Percentiles rank a stretch among this genome's conserved stretches.
Conservation (phyloP, 805 yeast genomes). For the Candida maesae region DNA sequence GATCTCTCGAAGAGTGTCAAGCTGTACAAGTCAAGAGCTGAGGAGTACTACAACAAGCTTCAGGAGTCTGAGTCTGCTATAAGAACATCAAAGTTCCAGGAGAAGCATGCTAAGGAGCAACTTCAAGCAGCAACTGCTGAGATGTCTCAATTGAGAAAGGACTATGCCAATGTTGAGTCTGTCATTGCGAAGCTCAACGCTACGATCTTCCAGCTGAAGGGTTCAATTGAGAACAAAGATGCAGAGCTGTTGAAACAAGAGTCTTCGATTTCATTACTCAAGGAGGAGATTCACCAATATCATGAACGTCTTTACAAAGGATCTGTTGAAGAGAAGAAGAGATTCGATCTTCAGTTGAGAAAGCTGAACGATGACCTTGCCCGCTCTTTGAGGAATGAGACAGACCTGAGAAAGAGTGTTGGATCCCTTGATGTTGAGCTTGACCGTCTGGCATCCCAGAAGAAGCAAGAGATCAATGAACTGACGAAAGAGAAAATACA, state of each 20-base stretch:
- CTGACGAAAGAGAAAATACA: conserved; percentile 40
- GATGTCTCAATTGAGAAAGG: conserved; percentile 46
- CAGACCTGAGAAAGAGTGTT: conserved; percentile 58
- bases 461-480: conserved; percentile 34
- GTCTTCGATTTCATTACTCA: conserved; percentile 45
- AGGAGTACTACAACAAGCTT: conserved; percentile 65
- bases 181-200: conserved; percentile 49
- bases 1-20: conserved; percentile 54
- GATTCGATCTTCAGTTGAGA: conserved; percentile 47
- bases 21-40: conserved; percentile 67
- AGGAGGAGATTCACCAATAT: conserved; percentile 53
- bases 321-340: conserved; percentile 37
- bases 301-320: conserved; percentile 41
- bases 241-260: conserved; percentile 50
- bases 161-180: conserved; percentile 50
- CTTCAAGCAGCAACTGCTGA: conserved; percentile 46
- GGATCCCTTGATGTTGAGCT: conserved; percentile 58
- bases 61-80: conserved; percentile 78
- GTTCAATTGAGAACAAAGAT: conserved; percentile 51
- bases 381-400: conserved; percentile 57
- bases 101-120: conserved; percentile 49
- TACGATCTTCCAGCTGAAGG: conserved; percentile 49
- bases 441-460: conserved; percentile 46
- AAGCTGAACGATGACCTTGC: conserved; percentile 50
- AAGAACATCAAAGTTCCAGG: conserved; percentile 58